phyloP scores from a whole-genome alignment of 331 rosid species.

The Spiraea crenata region DNA sequence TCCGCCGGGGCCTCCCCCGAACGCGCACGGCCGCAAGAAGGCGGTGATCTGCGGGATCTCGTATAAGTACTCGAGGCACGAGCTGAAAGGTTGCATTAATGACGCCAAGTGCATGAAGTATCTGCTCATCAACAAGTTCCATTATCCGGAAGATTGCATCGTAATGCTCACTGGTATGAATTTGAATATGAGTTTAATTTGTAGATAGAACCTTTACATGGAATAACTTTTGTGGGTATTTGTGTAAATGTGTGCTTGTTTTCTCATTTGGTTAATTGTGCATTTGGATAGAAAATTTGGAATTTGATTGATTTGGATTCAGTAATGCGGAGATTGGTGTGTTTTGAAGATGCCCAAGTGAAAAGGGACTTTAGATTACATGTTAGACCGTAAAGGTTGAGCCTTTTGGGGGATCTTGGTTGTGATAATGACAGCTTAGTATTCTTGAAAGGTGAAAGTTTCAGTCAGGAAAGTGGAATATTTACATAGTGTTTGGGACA shows the following conservation, averaged over 20 bases:
- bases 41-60: slow-evolving; percentile 92
- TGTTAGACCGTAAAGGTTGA: not conserved
- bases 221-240: not conserved
- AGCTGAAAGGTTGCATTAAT: slow-evolving; percentile 91
- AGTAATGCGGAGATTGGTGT: not conserved
- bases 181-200: too few relatives aligned
- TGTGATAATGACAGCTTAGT: not conserved
- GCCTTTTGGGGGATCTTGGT: not conserved
- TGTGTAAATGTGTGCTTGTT: not conserved
- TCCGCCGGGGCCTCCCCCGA: slow-evolving; percentile 64
- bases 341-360: not conserved
- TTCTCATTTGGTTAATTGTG: not conserved
- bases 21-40: slow-evolving; percentile 73
- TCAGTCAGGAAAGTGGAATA: not conserved
- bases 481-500: not conserved
- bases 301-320: not conserved
- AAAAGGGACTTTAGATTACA: not conserved
- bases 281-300: not conserved
- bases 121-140: slow-evolving; percentile 72
- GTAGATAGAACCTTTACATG: too few relatives aligned
- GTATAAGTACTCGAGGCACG: slow-evolving; percentile 72
- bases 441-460: not conserved
- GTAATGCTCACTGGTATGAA: slow-evolving; percentile 87
- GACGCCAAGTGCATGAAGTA: slow-evolving; percentile 91
- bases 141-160: slow-evolving; percentile 72